These are phyloP conservation scores for Citrus cavaleriei DNA, from an alignment of 345 rosid genomes.

Conservation along the genomic window DNA sequence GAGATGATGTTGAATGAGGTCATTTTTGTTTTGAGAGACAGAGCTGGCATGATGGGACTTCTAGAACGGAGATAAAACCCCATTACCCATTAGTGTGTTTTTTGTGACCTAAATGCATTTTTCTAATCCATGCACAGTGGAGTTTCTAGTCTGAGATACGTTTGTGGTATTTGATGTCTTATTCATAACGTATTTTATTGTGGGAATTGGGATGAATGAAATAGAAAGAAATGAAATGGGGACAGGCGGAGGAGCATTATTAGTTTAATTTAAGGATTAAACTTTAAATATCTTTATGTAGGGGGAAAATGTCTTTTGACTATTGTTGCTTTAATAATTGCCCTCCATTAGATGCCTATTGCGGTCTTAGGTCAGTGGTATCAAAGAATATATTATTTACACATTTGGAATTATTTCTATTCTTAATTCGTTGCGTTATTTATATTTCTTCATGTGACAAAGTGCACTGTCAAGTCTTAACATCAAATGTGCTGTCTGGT, in stretches of 20 bases:
- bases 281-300: neutral
- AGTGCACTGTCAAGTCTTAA: no score
- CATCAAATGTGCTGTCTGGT: constrained; percentile 1
- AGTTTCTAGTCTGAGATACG: neutral
- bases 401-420: neutral
- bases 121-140: neutral
- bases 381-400: neutral
- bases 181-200: neutral
- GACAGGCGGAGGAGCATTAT: neutral
- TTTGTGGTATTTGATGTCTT: neutral
- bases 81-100: neutral
- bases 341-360: neutral
- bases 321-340: neutral
- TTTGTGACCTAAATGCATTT: neutral
- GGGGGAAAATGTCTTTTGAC: neutral
- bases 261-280: neutral
- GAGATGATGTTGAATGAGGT: neutral
- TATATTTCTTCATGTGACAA: no score
- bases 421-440: no score
- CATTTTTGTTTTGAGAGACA: neutral
- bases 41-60: constrained; percentile 22
- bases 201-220: neutral
- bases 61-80: neutral
- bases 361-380: neutral
- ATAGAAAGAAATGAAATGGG: neutral